These are phyloP conservation scores for Geranium rotundifolium DNA, from an alignment of 345 rosid species.

Conservation along the genomic window DNA sequence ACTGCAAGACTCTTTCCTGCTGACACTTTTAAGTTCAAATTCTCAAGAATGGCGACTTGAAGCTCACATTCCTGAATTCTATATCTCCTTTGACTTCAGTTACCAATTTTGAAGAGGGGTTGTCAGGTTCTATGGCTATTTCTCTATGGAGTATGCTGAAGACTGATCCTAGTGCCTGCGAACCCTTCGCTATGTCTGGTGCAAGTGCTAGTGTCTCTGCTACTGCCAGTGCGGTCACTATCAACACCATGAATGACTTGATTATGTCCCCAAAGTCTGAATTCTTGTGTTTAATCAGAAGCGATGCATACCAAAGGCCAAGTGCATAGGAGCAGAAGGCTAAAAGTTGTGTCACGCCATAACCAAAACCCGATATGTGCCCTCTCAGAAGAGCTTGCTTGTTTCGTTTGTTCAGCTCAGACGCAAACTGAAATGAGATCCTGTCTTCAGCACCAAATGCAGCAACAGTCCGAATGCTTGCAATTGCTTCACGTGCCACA, in stretches of 20 bases:
- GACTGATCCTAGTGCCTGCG: conserved; percentile 64
- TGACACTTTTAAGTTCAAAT: conserved; percentile 33
- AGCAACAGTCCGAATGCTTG: conserved; percentile 60
- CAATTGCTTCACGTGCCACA: conserved; percentile 67
- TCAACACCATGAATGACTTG: conserved; percentile 59
- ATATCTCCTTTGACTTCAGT: conserved; percentile 42
- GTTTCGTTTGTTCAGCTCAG: conserved; percentile 47
- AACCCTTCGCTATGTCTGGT: conserved; percentile 84
- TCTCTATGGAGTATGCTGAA: conserved; percentile 48
- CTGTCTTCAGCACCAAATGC: conserved; percentile 59
- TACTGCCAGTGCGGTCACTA: conserved; percentile 46
- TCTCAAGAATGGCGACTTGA: conserved; percentile 39
- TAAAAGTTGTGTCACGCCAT: conserved; percentile 54
- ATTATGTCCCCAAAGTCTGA: conserved; percentile 47
- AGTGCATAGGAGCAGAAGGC: conserved; percentile 62
- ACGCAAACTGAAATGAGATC: conserved; percentile 36
- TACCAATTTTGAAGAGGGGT: conserved; percentile 26
- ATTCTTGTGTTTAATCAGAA: conserved; percentile 33
- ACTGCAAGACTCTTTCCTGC: conserved; percentile 64
- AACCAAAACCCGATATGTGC: conserved; percentile 73
- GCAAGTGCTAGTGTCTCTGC: conserved; percentile 82
- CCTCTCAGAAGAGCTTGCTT: conserved; percentile 48
- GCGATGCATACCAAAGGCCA: conserved; percentile 81
- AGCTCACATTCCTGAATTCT: conserved; percentile 46
- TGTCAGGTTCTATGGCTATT: conserved; percentile 37